A percentile compares a stretch with the other conserved stretches of the same genome.
phyloP scores from a whole-genome alignment of 805 yeast genomes.

The Saturnispora ahearnii region DNA sequence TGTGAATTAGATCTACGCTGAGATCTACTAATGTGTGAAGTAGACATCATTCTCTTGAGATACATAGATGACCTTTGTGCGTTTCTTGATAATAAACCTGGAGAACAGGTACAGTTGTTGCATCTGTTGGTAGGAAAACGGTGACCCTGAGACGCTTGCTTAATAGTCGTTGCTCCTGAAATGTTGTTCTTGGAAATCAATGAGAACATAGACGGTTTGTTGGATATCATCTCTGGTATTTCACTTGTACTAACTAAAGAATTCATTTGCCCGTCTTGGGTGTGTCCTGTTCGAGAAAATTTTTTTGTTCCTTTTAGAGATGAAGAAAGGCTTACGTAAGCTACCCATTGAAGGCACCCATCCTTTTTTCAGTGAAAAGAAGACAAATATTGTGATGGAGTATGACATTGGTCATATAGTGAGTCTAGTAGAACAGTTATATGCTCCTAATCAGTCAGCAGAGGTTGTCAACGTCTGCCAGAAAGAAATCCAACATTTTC shows the following conservation, averaged over 20 bases:
- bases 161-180: constrained; percentile 25
- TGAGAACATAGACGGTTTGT: constrained; percentile 36
- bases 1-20: constrained; percentile 4
- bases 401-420: constrained; percentile 1
- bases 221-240: constrained; percentile 17
- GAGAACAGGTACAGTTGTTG: constrained; percentile 74
- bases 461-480: constrained; percentile 38
- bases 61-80: constrained; percentile 49
- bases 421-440: constrained; percentile 34
- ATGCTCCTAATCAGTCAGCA: constrained; percentile 32
- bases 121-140: constrained; percentile 34
- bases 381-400: not conserved
- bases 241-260: not conserved
- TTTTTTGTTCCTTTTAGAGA: not conserved
- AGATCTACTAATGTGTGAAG: not conserved
- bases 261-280: not conserved
- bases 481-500: constrained; percentile 46
- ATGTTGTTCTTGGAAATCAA: constrained; percentile 27
- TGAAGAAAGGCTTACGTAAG: not conserved
- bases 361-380: not conserved
- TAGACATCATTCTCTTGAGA: constrained; percentile 23
- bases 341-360: not conserved
- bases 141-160: constrained; percentile 20
- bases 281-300: not conserved
- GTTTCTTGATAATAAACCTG: constrained; percentile 65